A percentile compares a stretch with the other conserved stretches of the same genome.
Evolutionary conservation across 2,329 filamentous ascomycete species (phyloP).

Genomic region (Colletotrichum eremochloae): DNA sequence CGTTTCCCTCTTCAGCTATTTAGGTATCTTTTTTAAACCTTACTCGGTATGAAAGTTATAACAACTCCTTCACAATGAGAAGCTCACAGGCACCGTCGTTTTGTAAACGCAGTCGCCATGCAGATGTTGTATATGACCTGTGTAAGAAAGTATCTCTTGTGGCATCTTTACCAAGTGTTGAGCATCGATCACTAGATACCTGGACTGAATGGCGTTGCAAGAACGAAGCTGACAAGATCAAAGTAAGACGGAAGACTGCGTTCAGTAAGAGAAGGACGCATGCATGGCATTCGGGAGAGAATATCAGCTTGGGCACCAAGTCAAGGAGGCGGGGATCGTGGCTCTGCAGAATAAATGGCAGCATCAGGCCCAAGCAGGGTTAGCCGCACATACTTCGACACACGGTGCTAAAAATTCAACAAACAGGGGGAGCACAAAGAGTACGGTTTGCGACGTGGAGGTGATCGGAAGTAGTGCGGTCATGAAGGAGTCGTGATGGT

Average conservation of each 20-base stretch:
- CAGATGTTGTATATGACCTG: neutral
- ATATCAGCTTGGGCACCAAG: neutral
- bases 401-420: no score
- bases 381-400: neutral
- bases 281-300: neutral
- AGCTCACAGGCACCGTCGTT: neutral
- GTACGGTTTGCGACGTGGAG: neutral
- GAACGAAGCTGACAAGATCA: neutral
- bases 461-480: neutral
- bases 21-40: no score
- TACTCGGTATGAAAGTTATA: no score
- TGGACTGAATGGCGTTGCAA: neutral
- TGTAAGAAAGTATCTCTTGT: neutral
- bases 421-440: neutral
- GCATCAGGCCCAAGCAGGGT: neutral
- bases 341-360: neutral
- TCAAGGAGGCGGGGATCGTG: neutral
- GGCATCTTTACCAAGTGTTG: neutral
- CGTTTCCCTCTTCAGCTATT: no score
- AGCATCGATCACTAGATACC: neutral
- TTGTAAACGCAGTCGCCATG: neutral
- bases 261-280: neutral
- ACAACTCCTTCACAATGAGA: no score
- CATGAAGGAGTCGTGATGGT: conserved; percentile 32
- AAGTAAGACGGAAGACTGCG: neutral